Conservation (phyloP, 1,284 basidiomycete genomes). For the Pseudozyma thailandica region DNA sequence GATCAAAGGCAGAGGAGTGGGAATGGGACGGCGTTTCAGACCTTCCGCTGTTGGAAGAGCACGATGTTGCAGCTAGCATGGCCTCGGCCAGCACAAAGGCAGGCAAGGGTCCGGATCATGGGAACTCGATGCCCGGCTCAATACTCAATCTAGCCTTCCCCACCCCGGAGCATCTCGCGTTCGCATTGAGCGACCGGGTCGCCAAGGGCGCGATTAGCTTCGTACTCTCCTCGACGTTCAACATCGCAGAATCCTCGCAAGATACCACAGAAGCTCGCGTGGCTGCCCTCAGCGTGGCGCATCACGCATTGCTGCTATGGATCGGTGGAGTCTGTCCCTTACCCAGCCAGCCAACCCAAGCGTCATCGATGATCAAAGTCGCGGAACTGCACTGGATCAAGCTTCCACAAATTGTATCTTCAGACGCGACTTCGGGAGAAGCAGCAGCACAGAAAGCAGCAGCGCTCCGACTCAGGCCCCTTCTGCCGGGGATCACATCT, state of each 20-base stretch:
- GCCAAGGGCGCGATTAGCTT: constrained; percentile 43
- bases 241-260: constrained; percentile 25
- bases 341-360: neutral
- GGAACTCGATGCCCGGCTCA: neutral
- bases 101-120: neutral
- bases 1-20: constrained; percentile 32
- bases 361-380: neutral
- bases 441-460: neutral
- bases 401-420: neutral
- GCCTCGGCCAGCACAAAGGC: neutral
- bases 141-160: constrained; percentile 15
- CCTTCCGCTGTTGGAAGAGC: constrained; percentile 54
- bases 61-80: neutral
- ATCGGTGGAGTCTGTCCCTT: constrained; percentile 27
- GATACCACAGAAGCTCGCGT: constrained; percentile 2
- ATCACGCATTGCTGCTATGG: constrained; percentile 26
- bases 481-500: constrained; percentile 37
- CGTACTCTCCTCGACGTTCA: constrained; percentile 29
- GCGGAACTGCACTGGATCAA: constrained; percentile 3
- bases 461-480: constrained; percentile 21
- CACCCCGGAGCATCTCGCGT: constrained; percentile 12
- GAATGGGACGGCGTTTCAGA: constrained; percentile 66
- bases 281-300: constrained; percentile 15
- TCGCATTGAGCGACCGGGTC: constrained; percentile 15
- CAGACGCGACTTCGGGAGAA: neutral